A percentile compares a stretch with the other conserved stretches of the same genome.
phyloP scores from a whole-genome alignment of 106 monocot genomes.

The Narthecium ossifragum region DNA sequence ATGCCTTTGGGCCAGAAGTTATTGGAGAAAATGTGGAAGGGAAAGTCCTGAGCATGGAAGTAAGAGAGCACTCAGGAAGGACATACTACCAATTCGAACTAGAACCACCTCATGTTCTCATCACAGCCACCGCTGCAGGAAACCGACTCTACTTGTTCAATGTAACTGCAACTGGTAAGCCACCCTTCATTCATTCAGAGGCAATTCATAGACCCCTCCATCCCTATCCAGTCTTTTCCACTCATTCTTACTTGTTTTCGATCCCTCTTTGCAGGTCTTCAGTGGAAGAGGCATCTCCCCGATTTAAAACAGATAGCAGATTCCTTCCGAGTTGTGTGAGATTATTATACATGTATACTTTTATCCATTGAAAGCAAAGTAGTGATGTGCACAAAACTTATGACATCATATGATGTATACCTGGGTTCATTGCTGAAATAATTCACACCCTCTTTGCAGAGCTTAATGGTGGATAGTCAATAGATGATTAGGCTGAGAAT shows the following conservation, averaged over 20 bases:
- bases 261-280: slow-evolving; percentile 50
- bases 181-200: too few species aligned
- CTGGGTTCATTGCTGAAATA: too few species aligned
- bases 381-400: too few species aligned
- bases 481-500: too few species aligned
- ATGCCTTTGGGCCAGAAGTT: slow-evolving; percentile 90
- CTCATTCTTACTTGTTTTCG: neutral
- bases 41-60: slow-evolving; percentile 59
- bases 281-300: slow-evolving; percentile 84
- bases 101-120: slow-evolving; percentile 81
- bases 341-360: neutral
- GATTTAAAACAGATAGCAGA: slow-evolving; percentile 73
- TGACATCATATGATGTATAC: too few species aligned
- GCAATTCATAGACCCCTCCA: neutral
- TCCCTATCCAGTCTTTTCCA: neutral
- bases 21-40: slow-evolving; percentile 94
- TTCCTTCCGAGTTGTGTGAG: slow-evolving; percentile 50
- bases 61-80: slow-evolving; percentile 60
- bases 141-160: slow-evolving; percentile 85
- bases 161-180: slow-evolving; percentile 70
- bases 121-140: slow-evolving; percentile 91
- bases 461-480: too few species aligned
- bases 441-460: too few species aligned
- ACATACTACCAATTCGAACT: slow-evolving; percentile 85
- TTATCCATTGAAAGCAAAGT: neutral